Evolutionary conservation across 2,329 filamentous ascomycete genomes (phyloP).

Genomic region (Diaporthe amygdali): DNA sequence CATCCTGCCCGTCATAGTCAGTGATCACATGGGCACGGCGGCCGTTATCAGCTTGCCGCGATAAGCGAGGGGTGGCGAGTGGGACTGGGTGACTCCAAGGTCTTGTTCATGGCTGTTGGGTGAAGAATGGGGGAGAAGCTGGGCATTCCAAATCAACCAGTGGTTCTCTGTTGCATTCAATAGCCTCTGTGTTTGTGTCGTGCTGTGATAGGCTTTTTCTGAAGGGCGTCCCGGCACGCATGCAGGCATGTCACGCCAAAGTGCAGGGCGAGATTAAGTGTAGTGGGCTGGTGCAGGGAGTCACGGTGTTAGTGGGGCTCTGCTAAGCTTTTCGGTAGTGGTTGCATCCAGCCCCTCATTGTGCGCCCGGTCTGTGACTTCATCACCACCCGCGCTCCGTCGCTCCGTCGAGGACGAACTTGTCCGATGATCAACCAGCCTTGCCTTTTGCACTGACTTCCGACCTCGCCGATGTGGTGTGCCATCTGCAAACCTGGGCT

Average conservation of each 20-base stretch:
- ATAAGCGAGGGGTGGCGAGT: background rate
- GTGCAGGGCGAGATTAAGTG: background rate
- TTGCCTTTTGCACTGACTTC: background rate
- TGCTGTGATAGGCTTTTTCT: background rate
- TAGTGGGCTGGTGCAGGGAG: background rate
- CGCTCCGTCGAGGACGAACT: background rate
- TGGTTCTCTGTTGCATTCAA: background rate
- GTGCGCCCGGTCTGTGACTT: slow-evolving; percentile 9
- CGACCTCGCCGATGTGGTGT: background rate
- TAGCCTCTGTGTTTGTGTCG: background rate
- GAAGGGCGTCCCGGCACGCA: no score
- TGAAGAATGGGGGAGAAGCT: background rate
- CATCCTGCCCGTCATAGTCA: background rate
- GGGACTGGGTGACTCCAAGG: background rate
- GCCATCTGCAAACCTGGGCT: background rate
- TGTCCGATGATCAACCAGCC: background rate
- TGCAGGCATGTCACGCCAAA: background rate
- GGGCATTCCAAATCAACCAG: background rate
- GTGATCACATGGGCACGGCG: background rate
- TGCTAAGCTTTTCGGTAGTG: slow-evolving; percentile 15
- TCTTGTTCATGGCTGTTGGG: no score
- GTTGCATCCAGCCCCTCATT: slow-evolving; percentile 11
- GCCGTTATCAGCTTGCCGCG: slow-evolving; percentile 3
- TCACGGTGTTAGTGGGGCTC: background rate
- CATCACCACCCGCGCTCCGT: slow-evolving; percentile 6